Base-by-base conservation (phyloP, 2,329 filamentous ascomycete species). In the Thelonectria olida region DNA sequence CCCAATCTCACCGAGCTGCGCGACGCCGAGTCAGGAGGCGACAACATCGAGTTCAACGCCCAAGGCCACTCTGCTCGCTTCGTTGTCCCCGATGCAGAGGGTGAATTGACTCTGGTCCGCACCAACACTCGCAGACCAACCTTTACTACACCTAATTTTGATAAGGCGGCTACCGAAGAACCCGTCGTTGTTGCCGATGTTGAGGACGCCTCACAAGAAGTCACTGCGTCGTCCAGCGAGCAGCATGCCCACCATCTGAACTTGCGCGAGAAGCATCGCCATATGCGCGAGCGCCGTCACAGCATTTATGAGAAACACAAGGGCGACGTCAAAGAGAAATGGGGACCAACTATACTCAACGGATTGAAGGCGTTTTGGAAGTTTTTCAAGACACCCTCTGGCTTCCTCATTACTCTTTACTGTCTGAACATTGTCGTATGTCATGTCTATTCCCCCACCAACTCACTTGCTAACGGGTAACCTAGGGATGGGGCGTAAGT, bases 371-470 rank as follows among this genome's bases (percentile, higher is more conserved):
- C 71, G 0, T 74, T 73, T 34, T 73, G 70, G 70, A 72, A 69
- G 39, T 73, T 74, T 57, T 72, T 73, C 61, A 59, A 61, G 9
- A 74, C 72, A 1, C 67, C 66, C 1, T 64, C 69, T 2, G 72
- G 72, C 1, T 72, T 74, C 39, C 44, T 73, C 53, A 74, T 74
- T 25, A 73, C 67, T 12, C 68, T 74, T 5, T 74, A 73, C 54
- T 66, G 66, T 36, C 51, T 74, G 0, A 74, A 74, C 57, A 70
- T 73, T 56, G 72, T 74, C 17, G 72, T 73, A 60, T 10, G 70
- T 66, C n/a, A 31, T 7, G 15, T 22, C 6, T 1, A 5, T 5
- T 1, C 3, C 17, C 2, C 17, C 39, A 27, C 34, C 2, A 5
- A 5, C 5, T 13, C 6, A n/a, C 28, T 22, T 22, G 36, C 38